Base-by-base conservation (phyloP, 768 basidiomycete species). In the Agaricus sinodeliciosus region DNA sequence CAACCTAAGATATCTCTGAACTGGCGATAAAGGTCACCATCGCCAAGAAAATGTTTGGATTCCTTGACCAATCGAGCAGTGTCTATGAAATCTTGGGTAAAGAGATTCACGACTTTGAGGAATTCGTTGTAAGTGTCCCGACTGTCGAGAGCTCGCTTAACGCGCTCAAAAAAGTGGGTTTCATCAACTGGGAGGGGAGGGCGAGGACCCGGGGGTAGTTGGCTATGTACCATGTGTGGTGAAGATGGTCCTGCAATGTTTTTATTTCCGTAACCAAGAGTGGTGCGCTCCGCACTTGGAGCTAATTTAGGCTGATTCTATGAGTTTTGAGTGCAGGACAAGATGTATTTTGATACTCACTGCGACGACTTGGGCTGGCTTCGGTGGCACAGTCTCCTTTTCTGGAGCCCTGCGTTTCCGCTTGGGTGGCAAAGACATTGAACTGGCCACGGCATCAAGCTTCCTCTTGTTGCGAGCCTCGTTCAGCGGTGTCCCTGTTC, bases 61-160 rank as follows among this genome's bases (percentile, higher is more conserved):
- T 94, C 87, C 58, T 88, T 83, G 44, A 98, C 78, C 8, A 98
- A 78, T 13, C 86, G 82, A 22, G 84, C 80, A 1, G 84, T 81
- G 61, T 97, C 94, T 60, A 99, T 95, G 62, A 90, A 83, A 55
- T 94, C 91, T 63, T 95, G 92, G 2, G 91, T 89, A 63, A 94
- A 99, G 2, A 99, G 77, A 67, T 98, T 97, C 59, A 97, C 80
- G 42, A 98, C 73, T 64, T 94, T 96, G 56, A 99, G 72, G 69
- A 99, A 98, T 68, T 98, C 96, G 65, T 94, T 91, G 69, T 88
- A 91, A 1, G 83, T 81, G 44, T 90, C 87, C 11, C 85, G 76
- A 57, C 78, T 84, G 51, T 86, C 84, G 41, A 92, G 70, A 1
- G 78, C 74, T 13, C 80, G 80, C 60, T 84, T 86, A 45, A 97